These are phyloP conservation scores for Annulohypoxylon maeteangense DNA, from an alignment of 495 filamentous ascomycete species.

Conservation along the genomic window DNA sequence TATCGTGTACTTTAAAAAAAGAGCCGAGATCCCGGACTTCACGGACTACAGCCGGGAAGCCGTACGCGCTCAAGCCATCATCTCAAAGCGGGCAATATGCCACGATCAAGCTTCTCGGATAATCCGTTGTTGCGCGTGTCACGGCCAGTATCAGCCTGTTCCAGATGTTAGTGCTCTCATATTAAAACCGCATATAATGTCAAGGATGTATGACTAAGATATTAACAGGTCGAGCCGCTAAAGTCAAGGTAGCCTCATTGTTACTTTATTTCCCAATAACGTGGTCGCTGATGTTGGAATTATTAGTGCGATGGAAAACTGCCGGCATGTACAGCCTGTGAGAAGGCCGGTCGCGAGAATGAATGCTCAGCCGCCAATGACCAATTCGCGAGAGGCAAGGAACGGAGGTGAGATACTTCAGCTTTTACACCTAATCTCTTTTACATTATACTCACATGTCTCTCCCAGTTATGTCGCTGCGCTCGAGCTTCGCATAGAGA, in stretches of 20 bases:
- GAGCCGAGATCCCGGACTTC: constrained; percentile 22
- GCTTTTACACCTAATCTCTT: neutral
- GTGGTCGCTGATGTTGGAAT: constrained; percentile 20
- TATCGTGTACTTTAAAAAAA: constrained; percentile 18
- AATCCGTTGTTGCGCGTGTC: constrained; percentile 88
- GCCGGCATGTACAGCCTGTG: constrained; percentile 91
- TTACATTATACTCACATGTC: constrained; percentile 24
- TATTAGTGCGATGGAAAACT: constrained; percentile 88
- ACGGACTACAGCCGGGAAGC: constrained; percentile 26
- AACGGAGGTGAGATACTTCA: constrained; percentile 68
- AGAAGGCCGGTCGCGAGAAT: constrained; percentile 79
- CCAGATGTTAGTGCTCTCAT: constrained; percentile 70
- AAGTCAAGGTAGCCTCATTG: constrained; percentile 71
- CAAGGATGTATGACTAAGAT: constrained; percentile 38
- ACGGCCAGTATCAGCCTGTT: constrained; percentile 91
- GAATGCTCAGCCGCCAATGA: constrained; percentile 95
- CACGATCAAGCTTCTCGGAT: constrained; percentile 64
- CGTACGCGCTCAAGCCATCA: constrained; percentile 29
- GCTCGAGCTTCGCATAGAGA: constrained; percentile 86
- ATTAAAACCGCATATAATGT: neutral
- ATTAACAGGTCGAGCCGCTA: constrained; percentile 74
- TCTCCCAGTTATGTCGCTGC: constrained; percentile 84
- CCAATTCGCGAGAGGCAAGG: constrained; percentile 92
- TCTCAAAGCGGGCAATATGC: constrained; percentile 47
- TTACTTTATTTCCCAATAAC: neutral